A percentile compares a stretch with the other conserved stretches of the same genome.
Conservation (phyloP, 345 rosid species). For the Firmiana major region DNA sequence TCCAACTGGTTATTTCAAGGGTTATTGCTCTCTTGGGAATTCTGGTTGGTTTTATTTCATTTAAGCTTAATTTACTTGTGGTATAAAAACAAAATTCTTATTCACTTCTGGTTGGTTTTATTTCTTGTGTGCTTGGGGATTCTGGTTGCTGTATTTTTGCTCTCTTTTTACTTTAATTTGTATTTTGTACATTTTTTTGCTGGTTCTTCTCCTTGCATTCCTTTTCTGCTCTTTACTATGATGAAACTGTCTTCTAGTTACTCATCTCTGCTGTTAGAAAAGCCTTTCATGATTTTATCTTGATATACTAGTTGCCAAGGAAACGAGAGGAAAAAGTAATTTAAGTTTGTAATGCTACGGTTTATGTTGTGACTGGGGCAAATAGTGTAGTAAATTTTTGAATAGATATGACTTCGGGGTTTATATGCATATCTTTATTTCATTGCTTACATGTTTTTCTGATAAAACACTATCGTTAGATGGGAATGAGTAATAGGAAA, state of each 20-base stretch:
- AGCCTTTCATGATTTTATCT: background rate
- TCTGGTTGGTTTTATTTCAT: slow-evolving; percentile 49
- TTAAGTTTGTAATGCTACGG: background rate
- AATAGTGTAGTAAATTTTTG: background rate
- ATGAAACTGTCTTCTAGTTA: background rate
- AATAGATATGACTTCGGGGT: background rate
- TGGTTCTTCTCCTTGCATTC: background rate
- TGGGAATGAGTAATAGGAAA: background rate
- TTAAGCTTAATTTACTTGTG: background rate
- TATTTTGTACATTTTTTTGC: background rate
- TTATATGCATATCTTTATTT: background rate
- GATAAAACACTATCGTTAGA: background rate
- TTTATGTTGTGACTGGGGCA: background rate
- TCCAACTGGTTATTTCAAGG: slow-evolving; percentile 72
- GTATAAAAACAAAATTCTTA: background rate
- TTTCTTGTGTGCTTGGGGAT: background rate
- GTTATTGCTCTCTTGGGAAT: slow-evolving; percentile 80
- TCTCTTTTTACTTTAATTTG: background rate
- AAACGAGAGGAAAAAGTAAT: background rate
- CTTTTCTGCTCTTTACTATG: background rate
- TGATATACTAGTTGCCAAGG: background rate
- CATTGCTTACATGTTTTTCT: background rate
- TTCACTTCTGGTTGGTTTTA: background rate
- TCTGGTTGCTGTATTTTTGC: background rate
- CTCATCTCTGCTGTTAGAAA: background rate